Evolutionary conservation across 1,284 basidiomycete genomes (phyloP).

Genomic region (Cryptococcus deneoformans): DNA sequence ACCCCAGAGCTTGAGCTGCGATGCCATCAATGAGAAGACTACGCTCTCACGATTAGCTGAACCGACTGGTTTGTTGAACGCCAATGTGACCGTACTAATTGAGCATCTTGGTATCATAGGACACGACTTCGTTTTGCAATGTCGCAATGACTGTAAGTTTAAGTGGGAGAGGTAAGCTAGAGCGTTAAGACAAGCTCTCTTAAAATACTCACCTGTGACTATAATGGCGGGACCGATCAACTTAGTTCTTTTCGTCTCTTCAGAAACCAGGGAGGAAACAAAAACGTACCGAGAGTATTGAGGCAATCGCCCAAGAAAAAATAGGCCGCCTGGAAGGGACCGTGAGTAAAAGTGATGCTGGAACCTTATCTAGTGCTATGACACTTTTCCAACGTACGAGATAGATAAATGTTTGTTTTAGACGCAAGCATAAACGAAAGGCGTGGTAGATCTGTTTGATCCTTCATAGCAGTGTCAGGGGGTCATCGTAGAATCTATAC

Average conservation of each 20-base stretch:
- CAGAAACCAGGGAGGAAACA: no score
- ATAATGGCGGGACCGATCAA: no score
- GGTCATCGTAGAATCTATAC: neutral
- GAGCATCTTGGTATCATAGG: slow-evolving; percentile 40
- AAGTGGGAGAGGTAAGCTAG: neutral
- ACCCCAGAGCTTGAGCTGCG: slow-evolving; percentile 69
- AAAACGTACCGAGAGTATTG: slow-evolving; percentile 50
- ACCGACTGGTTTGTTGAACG: slow-evolving; percentile 1
- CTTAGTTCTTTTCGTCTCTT: no score
- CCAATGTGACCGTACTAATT: slow-evolving; percentile 29
- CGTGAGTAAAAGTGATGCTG: slow-evolving; percentile 6
- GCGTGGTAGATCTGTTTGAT: slow-evolving; percentile 63
- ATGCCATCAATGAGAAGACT: slow-evolving; percentile 73
- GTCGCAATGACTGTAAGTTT: slow-evolving; percentile 67
- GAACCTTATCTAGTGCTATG: neutral
- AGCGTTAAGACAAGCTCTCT: neutral
- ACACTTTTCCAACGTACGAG: slow-evolving; percentile 13
- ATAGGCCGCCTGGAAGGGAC: slow-evolving; percentile 55
- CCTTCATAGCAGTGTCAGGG: slow-evolving; percentile 52
- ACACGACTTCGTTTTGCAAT: slow-evolving; percentile 65
- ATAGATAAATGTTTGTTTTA: slow-evolving; percentile 60
- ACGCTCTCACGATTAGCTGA: slow-evolving; percentile 49
- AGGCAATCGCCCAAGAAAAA: slow-evolving; percentile 69
- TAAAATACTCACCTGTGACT: no score
- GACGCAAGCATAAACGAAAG: slow-evolving; percentile 61